Percentiles rank a stretch among this genome's conserved stretches.
These are phyloP conservation scores for Naegleria gruberi DNA, from an alignment of 208 protist species.

Conservation along the genomic window DNA sequence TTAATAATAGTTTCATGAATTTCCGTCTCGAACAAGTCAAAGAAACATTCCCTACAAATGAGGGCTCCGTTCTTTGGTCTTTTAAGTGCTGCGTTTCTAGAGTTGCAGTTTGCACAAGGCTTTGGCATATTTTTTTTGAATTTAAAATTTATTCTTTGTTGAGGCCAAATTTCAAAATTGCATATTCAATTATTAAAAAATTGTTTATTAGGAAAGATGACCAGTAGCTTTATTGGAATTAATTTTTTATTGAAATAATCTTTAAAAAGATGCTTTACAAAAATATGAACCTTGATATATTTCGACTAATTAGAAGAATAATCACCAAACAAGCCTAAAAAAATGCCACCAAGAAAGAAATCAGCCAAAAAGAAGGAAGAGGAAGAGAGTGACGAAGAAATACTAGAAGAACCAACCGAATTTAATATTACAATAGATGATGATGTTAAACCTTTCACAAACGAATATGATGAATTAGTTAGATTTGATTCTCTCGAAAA, in stretches of 20 bases:
- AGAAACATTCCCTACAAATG: slow-evolving; percentile 89
- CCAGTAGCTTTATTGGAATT: no score
- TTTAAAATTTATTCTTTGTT: no score
- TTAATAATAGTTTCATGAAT: slow-evolving; percentile 85
- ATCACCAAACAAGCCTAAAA: no score
- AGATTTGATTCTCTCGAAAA: background rate
- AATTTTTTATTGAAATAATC: no score
- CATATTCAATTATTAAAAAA: no score
- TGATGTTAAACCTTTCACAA: background rate
- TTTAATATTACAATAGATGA: background rate
- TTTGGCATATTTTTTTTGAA: slow-evolving; percentile 7
- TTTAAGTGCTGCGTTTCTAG: slow-evolving; percentile 46
- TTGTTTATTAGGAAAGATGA: no score
- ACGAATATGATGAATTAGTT: background rate
- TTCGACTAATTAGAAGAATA: no score
- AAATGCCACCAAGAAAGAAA: no score
- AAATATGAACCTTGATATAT: no score
- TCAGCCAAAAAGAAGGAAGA: no score
- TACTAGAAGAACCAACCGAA: background rate
- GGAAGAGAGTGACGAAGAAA: background rate
- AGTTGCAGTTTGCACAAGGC: background rate
- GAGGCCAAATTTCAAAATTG: no score
- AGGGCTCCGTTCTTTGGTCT: slow-evolving; percentile 73
- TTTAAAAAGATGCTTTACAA: no score
- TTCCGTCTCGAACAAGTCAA: slow-evolving; percentile 80